phyloP scores from a whole-genome alignment of 225 moss, liverwort and hornwort species.

The Polytrichum commune region DNA sequence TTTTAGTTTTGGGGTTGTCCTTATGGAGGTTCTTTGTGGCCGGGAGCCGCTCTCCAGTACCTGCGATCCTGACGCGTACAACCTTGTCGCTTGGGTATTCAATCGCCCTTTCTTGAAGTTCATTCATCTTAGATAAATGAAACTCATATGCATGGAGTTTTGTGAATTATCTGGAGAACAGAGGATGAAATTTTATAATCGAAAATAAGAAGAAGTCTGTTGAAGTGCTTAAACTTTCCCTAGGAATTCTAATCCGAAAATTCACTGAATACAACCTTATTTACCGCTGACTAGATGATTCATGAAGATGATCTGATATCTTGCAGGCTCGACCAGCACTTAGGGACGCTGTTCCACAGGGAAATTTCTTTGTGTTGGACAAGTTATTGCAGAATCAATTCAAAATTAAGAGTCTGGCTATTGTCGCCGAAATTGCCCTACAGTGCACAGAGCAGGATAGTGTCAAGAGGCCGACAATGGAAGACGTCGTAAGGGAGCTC shows the following conservation, averaged over 20 bases:
- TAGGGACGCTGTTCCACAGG: slow-evolving; percentile 26
- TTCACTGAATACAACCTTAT: too few species aligned
- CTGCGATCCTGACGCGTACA: slow-evolving; percentile 54
- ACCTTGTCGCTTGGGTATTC: slow-evolving; percentile 69
- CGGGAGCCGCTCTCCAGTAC: slow-evolving; percentile 63
- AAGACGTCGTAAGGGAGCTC: slow-evolving; percentile 62
- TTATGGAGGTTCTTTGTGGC: slow-evolving; percentile 71
- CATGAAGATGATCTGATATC: not conserved
- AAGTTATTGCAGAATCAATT: slow-evolving; percentile 52
- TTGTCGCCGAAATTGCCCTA: slow-evolving; percentile 47
- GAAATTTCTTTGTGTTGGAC: slow-evolving; percentile 48
- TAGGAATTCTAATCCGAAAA: too few species aligned
- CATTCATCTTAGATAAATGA: too few species aligned
- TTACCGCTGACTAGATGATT: too few species aligned
- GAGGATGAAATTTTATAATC: too few species aligned
- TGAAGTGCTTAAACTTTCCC: too few species aligned
- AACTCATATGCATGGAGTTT: too few species aligned
- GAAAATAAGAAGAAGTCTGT: too few species aligned
- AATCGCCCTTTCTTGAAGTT: slow-evolving; percentile 6
- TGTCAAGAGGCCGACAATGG: slow-evolving; percentile 58
- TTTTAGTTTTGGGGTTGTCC: slow-evolving; percentile 76
- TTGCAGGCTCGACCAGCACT: slow-evolving; percentile 68
- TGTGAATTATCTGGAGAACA: too few species aligned
- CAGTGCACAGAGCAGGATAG: slow-evolving; percentile 55
- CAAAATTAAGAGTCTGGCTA: slow-evolving; percentile 38